Base-by-base conservation (phyloP, 345 rosid species). In the Aquilaria malaccensis region DNA sequence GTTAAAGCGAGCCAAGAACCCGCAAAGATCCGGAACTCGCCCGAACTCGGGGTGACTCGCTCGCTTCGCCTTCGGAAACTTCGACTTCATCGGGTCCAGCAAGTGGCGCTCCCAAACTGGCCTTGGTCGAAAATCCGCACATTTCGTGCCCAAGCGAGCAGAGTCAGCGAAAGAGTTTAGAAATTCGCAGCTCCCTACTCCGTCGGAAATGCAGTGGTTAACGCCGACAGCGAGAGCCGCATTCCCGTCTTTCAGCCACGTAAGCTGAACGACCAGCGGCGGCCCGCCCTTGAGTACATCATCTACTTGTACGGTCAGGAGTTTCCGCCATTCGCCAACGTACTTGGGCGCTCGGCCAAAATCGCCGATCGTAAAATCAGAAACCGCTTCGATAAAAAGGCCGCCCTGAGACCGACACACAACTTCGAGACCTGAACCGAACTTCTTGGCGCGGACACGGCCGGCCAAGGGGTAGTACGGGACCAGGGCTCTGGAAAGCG, bases 281-380 rank as follows among this genome's bases (percentile, higher is more conserved):
- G 98, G 95, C 31, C 79, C 92, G 43, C 89, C 96, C n/a, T 72
- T 66, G 30, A 91, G 81, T 2, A 84, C 96, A 53, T 91, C 98
- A 1, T 71, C 71, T 75, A 81, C 88, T 62, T 76, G 76, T 58
- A 79, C 58, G 10, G 87, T 81, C 52, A 88, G 61, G 37, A 91
- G 77, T 64, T 78, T 82, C 69, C 88, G 75, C 98, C 98, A 85
- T 54, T 86, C 83, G 2, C 81, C 63, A 30, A 86, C 92, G 70
- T 70, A 70, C 30, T 67, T 64, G 0, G 96, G 98, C 45, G 91
- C 80, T 65, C 69, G 60, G 52, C 75, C 79, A 22, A 88, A 80
- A 43, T 85, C 89, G 60, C 64, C 58, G 56, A 72, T 54, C 29
- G 68, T 59, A 61, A 67, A 55, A 52, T 78, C 87, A 0, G 84